Base-by-base conservation (phyloP, 371 early-diverging fungal genomes). In the Dinochytrium kinnereticum region DNA sequence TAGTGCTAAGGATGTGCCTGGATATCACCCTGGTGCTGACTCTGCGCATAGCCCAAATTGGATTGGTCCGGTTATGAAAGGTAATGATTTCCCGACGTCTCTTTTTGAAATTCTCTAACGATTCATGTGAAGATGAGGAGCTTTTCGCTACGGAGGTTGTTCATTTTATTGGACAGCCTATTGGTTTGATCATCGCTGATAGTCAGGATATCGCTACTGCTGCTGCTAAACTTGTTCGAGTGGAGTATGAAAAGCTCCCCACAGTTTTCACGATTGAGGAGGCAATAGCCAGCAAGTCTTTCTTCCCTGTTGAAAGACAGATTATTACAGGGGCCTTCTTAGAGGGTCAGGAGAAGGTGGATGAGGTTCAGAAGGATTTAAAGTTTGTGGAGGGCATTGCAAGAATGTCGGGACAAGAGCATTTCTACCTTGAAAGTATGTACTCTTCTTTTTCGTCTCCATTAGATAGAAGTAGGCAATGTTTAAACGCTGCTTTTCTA, bases 111-210 rank as follows among this genome's bases (percentile, higher is more conserved):
- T 73, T 57, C 10, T 28, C 28, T 30, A 19, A 31, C 3, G 51
- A 40, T 59, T 67, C 24, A 19, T 28, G 1, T 30, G 51, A 50
- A 40, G 93, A 93, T 78, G 93, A 94, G 80, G 89, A 88, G 81
- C 77, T 92, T 31, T 90, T 91, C 85, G 92, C 92, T 2, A 80
- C 85, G 10, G 81, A 83, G 30, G 80, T 83, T 37, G 91, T 91
- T 28, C 78, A 86, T 71, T 84, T 80, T 72, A 77, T 85, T 26
- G 92, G 92, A 10, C 93, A 93, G 79, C 83, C 88, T 24, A 87
- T 94, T 53, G 94, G 91, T 49, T 79, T 92, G 51, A 86, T 94
- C 19, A 80, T 92, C 17, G 94, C 93, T 10, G 85, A 88, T 13
- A 80, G 80, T 24, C 87, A 85, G 76, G 76, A 74, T 1, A 74